phyloP scores from a whole-genome alignment of 768 basidiomycete genomes.

The Mycena leptocephala region DNA sequence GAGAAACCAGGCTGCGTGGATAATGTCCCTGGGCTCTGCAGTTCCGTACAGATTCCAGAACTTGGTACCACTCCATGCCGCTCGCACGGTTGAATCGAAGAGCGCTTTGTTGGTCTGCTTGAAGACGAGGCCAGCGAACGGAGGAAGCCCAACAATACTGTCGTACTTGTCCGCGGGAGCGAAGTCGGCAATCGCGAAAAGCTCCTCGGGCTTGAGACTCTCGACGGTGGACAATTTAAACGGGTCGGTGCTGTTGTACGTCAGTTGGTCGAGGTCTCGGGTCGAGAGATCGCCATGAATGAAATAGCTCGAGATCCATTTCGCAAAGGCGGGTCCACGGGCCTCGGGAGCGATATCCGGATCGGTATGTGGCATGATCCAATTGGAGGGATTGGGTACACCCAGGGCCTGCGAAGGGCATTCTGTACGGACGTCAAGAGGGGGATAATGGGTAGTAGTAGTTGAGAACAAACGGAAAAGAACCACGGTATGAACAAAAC shows the following conservation, averaged over 20 bases:
- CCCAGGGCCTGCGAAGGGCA: constrained; percentile 41
- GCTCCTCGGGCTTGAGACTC: constrained; percentile 15
- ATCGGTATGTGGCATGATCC: constrained; percentile 44
- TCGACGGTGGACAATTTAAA: constrained; percentile 20
- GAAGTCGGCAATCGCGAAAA: constrained; percentile 26
- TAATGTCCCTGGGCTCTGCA: constrained; percentile 27
- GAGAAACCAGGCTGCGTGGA: constrained; percentile 36
- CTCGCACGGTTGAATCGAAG: constrained; percentile 28
- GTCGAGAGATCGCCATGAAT: constrained; percentile 35
- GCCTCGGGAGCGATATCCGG: constrained; percentile 36
- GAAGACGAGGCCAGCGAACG: not conserved
- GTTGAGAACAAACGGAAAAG: constrained; percentile 35
- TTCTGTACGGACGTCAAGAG: constrained; percentile 30
- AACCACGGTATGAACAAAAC: constrained; percentile 40
- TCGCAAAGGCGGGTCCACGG: constrained; percentile 34
- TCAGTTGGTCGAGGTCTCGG: constrained; percentile 21
- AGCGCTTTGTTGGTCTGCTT: constrained; percentile 26
- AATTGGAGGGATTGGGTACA: constrained; percentile 27
- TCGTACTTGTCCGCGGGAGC: constrained; percentile 35
- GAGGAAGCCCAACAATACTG: constrained; percentile 14
- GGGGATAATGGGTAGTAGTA: too few species aligned
- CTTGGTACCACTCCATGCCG: constrained; percentile 21
- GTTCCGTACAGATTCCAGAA: constrained; percentile 35
- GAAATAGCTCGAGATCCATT: constrained; percentile 42
- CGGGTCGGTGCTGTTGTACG: constrained; percentile 15